A percentile compares a stretch with the other conserved stretches of the same genome.
phyloP scores from a whole-genome alignment of 2,329 filamentous ascomycete species.

The Elsinoe arachidis region DNA sequence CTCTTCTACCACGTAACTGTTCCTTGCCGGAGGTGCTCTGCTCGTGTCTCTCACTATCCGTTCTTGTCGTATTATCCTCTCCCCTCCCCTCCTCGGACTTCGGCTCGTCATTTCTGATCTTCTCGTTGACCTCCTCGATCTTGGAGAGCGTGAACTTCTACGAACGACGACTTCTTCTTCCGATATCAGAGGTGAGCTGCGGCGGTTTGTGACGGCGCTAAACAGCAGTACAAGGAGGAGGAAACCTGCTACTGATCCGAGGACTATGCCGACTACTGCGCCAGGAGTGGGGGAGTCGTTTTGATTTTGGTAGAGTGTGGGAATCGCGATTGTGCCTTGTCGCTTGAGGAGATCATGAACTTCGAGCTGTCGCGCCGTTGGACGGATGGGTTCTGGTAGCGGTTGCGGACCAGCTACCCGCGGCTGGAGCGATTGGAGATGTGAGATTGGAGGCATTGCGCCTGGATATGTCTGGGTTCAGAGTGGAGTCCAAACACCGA shows the following conservation, averaged over 20 bases:
- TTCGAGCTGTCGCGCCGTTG: constrained; percentile 9
- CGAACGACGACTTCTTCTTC: constrained; percentile 27
- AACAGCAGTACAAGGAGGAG: constrained; percentile 46
- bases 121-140: constrained; percentile 29
- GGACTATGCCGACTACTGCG: constrained; percentile 51
- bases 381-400: constrained; percentile 1
- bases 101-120: constrained; percentile 20
- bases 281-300: constrained; percentile 46
- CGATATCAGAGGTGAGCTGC: constrained; percentile 16
- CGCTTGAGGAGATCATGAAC: constrained; percentile 12
- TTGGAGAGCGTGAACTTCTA: constrained; percentile 23
- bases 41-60: constrained; percentile 26
- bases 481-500: no score
- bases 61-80: constrained; percentile 27
- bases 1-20: constrained; percentile 37
- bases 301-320: constrained; percentile 51
- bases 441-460: constrained; percentile 15
- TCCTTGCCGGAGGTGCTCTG: constrained; percentile 15
- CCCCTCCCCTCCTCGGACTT: constrained; percentile 19
- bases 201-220: constrained; percentile 31
- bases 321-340: constrained; percentile 41
- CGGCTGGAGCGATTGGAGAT: neutral
- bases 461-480: neutral
- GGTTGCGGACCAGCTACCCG: constrained; percentile 3
- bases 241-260: constrained; percentile 47